A percentile compares a stretch with the other conserved stretches of the same genome.
These are phyloP conservation scores for Mrakia frigida DNA, from an alignment of 768 basidiomycete species.

Conservation along the genomic window DNA sequence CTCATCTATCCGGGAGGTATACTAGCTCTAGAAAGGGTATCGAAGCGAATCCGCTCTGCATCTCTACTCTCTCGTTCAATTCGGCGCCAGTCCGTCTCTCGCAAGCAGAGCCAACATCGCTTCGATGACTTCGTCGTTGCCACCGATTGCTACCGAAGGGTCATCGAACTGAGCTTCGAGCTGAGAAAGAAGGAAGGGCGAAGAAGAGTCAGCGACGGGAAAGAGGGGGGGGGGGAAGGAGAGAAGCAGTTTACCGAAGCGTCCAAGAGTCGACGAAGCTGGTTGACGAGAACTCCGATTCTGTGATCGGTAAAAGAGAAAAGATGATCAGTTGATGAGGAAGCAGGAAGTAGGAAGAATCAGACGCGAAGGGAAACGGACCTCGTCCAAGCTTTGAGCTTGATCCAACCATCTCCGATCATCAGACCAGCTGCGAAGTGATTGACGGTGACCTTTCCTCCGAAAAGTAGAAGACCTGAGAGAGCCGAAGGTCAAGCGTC, in stretches of 20 bases:
- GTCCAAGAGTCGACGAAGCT: constrained; percentile 58
- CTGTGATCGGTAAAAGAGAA: constrained; percentile 40
- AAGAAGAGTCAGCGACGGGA: background rate
- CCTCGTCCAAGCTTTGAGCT: constrained; percentile 70
- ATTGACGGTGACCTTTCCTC: constrained; percentile 70
- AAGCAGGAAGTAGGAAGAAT: background rate
- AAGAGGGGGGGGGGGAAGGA: background rate
- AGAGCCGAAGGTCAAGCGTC: constrained; percentile 63
- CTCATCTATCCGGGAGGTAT: no score
- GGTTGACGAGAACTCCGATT: constrained; percentile 83
- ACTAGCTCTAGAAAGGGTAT: no score
- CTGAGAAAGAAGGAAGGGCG: constrained; percentile 42
- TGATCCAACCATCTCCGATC: constrained; percentile 47
- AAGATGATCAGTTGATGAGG: background rate
- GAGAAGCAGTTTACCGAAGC: constrained; percentile 21
- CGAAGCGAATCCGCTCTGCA: background rate
- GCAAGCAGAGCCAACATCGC: constrained; percentile 48
- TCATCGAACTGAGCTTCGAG: constrained; percentile 62
- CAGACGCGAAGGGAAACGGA: background rate
- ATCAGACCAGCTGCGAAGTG: constrained; percentile 69
- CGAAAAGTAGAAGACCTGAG: constrained; percentile 79
- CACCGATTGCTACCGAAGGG: constrained; percentile 52
- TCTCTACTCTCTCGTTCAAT: background rate
- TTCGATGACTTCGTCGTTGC: constrained; percentile 53
- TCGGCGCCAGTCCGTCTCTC: constrained; percentile 19